Conservation (phyloP, 148 eudicot species). For the Silene latifolia region DNA sequence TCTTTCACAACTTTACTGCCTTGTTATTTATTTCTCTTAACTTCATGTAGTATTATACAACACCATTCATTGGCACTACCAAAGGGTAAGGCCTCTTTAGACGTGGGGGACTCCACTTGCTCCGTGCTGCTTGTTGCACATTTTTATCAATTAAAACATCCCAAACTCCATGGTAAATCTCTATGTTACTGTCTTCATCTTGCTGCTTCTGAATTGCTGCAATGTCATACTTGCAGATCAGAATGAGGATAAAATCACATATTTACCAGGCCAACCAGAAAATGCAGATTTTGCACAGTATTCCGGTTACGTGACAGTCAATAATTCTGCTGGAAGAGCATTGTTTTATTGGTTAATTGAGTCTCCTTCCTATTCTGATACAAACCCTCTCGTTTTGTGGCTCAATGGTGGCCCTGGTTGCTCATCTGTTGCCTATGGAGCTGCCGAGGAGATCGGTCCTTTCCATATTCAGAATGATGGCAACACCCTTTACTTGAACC, state of each 20-base stretch:
- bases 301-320: constrained; percentile 82
- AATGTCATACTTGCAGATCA: constrained; percentile 44
- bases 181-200: constrained; percentile 23
- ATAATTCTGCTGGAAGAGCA: constrained; percentile 66
- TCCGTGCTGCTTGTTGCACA: too few relatives aligned
- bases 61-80: not conserved
- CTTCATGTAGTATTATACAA: not conserved
- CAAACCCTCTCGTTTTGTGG: constrained; percentile 80
- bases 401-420: constrained; percentile 98
- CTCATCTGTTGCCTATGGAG: constrained; percentile 92
- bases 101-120: too few relatives aligned
- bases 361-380: constrained; percentile 45
- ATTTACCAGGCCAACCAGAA: constrained; percentile 80
- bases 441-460: constrained; percentile 93
- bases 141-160: too few relatives aligned
- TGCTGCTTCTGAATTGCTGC: constrained; percentile 25
- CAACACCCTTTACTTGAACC: constrained; percentile 56
- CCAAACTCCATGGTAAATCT: constrained; percentile 12
- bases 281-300: constrained; percentile 64
- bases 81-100: too few relatives aligned
- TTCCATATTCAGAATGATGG: constrained; percentile 67
- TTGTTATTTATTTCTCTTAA: not conserved
- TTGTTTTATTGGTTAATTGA: constrained; percentile 88
- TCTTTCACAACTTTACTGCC: constrained; percentile 18
- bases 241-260: constrained; percentile 54